phyloP scores from a whole-genome alignment of 2,329 filamentous ascomycete species.

The Fusarium oxysporum region DNA sequence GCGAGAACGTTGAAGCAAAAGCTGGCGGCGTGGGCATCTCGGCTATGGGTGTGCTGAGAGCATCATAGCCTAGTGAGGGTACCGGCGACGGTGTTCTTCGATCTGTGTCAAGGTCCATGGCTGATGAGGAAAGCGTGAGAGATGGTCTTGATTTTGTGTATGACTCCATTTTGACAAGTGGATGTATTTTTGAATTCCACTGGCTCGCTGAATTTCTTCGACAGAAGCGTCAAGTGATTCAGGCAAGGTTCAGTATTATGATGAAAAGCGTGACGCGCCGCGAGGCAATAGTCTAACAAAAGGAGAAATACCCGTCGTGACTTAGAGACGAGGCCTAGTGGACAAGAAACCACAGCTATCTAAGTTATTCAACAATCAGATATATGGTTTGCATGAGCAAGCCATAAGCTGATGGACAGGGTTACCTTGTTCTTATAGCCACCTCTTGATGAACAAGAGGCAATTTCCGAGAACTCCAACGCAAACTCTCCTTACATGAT shows the following conservation, averaged over 20 bases:
- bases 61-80: slow-evolving; percentile 33
- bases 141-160: slow-evolving; percentile 20
- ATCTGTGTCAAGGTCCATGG: slow-evolving; percentile 30
- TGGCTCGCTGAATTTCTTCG: not conserved
- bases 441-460: not conserved
- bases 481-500: slow-evolving; percentile 33
- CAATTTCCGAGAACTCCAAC: slow-evolving; percentile 20
- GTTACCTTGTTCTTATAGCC: slow-evolving; percentile 35
- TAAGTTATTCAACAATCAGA: slow-evolving; percentile 1
- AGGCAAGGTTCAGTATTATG: slow-evolving; percentile 6
- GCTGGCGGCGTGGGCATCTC: slow-evolving; percentile 35
- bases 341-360: slow-evolving; percentile 6
- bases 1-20: slow-evolving; percentile 28
- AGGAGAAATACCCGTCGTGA: slow-evolving; percentile 1
- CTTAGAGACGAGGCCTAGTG: slow-evolving; percentile 8
- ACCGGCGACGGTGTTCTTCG: slow-evolving; percentile 36
- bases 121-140: slow-evolving; percentile 33
- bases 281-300: slow-evolving; percentile 38
- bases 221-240: slow-evolving; percentile 5
- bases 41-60: slow-evolving; percentile 29
- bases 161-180: slow-evolving; percentile 24
- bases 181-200: not conserved
- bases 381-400: slow-evolving; percentile 23
- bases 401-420: slow-evolving; percentile 21
- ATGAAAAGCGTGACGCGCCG: slow-evolving; percentile 8